Percentiles rank a stretch among this genome's conserved stretches.
These are phyloP conservation scores for Daldinia sp. DNA, from an alignment of 2,329 filamentous ascomycete species.

Conservation along the genomic window DNA sequence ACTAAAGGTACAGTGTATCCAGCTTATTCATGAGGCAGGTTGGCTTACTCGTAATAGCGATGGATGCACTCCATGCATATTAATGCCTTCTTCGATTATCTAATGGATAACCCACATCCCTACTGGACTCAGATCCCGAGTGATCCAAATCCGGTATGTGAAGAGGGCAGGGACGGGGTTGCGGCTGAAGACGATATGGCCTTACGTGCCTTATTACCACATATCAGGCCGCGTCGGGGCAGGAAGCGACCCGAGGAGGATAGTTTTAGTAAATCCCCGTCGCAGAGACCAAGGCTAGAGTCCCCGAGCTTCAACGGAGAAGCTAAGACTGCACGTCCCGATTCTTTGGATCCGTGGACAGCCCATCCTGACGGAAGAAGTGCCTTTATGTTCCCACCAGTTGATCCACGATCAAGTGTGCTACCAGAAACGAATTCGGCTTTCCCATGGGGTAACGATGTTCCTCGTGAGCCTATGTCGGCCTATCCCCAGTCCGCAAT, in stretches of 20 bases:
- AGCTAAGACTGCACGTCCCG: conserved; percentile 56
- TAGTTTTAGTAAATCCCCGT: conserved; percentile 56
- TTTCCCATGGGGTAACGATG: conserved; percentile 60
- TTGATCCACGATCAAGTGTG: conserved; percentile 51
- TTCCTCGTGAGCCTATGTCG: conserved; percentile 66
- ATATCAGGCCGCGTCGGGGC: conserved; percentile 71
- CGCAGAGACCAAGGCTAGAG: conserved; percentile 70
- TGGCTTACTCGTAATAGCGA: conserved; percentile 57
- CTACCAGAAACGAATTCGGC: conserved; percentile 47
- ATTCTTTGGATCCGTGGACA: conserved; percentile 61
- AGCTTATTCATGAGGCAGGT: conserved; percentile 45
- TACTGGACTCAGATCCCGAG: conserved; percentile 83
- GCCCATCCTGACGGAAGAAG: conserved; percentile 54
- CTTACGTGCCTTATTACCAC: conserved; percentile 81
- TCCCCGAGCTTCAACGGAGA: conserved; percentile 49
- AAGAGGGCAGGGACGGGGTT: conserved; percentile 80
- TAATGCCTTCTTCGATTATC: conserved; percentile 92
- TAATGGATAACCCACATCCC: conserved; percentile 76
- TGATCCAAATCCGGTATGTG: conserved; percentile 67
- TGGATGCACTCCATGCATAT: conserved; percentile 99
- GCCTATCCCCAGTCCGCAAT: conserved; percentile 82
- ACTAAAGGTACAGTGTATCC: conserved; percentile 70
- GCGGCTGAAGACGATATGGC: conserved; percentile 88
- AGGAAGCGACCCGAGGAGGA: conserved; percentile 71
- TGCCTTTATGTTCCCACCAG: conserved; percentile 49